These are phyloP conservation scores for Ogataea wickerhamii DNA, from an alignment of 805 yeast species.

Conservation along the genomic window DNA sequence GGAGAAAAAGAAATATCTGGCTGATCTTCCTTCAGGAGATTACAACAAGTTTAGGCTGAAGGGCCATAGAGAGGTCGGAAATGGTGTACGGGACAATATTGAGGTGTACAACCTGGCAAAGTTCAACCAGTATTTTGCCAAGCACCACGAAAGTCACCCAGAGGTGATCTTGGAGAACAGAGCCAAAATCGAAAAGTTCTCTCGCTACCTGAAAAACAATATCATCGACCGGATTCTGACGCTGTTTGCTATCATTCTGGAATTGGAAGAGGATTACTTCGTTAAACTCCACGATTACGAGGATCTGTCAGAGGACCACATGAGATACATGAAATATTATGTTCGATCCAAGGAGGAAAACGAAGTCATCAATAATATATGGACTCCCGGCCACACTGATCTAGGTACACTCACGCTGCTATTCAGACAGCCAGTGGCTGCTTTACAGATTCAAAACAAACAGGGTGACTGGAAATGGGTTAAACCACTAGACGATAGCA, in stretches of 20 bases:
- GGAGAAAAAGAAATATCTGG: conserved; percentile 28
- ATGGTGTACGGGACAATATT: conserved; percentile 30
- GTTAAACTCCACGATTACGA: conserved; percentile 32
- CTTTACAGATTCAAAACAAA: conserved; percentile 33
- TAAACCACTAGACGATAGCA: conserved; percentile 32
- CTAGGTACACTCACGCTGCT: conserved; percentile 36
- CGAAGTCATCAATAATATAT: conserved; percentile 29
- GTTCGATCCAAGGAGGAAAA: conserved; percentile 30
- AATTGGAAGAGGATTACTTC: conserved; percentile 32
- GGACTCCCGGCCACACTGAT: conserved; percentile 38
- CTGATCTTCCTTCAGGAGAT: conserved; percentile 30
- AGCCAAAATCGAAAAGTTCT: conserved; percentile 7
- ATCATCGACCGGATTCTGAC: conserved; percentile 27
- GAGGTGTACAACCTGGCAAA: conserved; percentile 35
- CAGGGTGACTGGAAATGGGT: conserved; percentile 36
- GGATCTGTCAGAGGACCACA: conserved; percentile 34
- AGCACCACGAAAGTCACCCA: conserved; percentile 8
- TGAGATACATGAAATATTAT: conserved; percentile 35
- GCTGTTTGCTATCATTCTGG: conserved; percentile 34
- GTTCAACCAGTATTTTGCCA: conserved; percentile 23
- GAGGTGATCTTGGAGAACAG: conserved; percentile 5
- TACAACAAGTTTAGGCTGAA: conserved; percentile 35
- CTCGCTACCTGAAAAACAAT: conserved; percentile 11
- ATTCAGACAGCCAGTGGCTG: conserved; percentile 36
- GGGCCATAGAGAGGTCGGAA: conserved; percentile 31